Evolutionary conservation across 176 grass and related monocot species (phyloP).

Genomic region (Carex parvula): DNA sequence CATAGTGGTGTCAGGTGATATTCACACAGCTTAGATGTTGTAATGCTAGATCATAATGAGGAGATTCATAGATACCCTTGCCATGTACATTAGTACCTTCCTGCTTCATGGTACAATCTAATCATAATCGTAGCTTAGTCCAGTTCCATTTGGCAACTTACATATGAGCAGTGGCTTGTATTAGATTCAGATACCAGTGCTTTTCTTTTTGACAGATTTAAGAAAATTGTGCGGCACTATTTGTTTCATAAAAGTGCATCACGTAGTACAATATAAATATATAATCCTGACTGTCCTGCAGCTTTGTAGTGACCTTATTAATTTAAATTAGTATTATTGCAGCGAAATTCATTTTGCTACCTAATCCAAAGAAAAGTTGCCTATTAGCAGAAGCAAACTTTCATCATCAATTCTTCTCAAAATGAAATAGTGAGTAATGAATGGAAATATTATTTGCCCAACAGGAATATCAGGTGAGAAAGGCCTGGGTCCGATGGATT

Average conservation of each 20-base stretch:
- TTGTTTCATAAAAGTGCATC: not conserved
- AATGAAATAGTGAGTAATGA: not conserved
- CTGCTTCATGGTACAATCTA: not conserved
- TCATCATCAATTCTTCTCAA: no score
- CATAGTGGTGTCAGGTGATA: not conserved
- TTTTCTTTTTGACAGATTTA: no score
- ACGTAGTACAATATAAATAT: no score
- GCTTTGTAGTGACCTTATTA: no score
- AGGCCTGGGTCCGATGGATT: no score
- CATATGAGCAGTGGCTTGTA: not conserved
- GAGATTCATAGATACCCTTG: not conserved
- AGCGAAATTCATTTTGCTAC: not conserved
- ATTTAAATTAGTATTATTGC: not conserved
- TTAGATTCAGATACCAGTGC: not conserved
- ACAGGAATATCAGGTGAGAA: no score
- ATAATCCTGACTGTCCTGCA: no score
- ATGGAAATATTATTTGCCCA: no score
- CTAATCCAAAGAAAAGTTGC: no score
- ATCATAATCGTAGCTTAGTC: not conserved
- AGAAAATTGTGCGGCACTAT: no score
- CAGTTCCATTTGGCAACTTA: not conserved
- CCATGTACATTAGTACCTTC: constrained; percentile 8
- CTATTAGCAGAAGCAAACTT: no score
- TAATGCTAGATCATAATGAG: constrained; percentile 17
- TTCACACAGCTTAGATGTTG: not conserved